Percentiles rank a stretch among this genome's conserved stretches.
These are phyloP conservation scores for Scytalidium sp. DNA, from an alignment of 2,329 filamentous ascomycete genomes.

Conservation along the genomic window DNA sequence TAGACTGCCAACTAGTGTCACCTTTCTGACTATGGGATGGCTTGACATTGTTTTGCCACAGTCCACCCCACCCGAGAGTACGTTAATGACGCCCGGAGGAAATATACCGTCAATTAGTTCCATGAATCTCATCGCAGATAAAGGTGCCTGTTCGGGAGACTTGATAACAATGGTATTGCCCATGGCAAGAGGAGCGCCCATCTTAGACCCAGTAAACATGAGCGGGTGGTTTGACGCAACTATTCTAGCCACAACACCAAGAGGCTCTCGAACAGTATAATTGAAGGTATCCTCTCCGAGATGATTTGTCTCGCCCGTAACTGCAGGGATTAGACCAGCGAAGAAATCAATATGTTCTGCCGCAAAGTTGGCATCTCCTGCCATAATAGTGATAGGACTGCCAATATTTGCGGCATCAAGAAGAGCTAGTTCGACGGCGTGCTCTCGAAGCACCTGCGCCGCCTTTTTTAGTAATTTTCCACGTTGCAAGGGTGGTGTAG, in stretches of 20 bases:
- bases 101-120: constrained; percentile 64
- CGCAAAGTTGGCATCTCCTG: constrained; percentile 55
- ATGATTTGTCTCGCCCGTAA: constrained; percentile 26
- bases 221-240: constrained; percentile 78
- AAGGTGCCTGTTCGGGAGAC: constrained; percentile 61
- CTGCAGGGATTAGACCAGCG: constrained; percentile 23
- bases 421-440: constrained; percentile 26
- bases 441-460: constrained; percentile 26
- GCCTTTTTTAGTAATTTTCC: constrained; percentile 31
- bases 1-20: constrained; percentile 37
- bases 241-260: constrained; percentile 71
- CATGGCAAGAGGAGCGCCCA: constrained; percentile 61
- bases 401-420: constrained; percentile 35
- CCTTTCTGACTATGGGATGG: constrained; percentile 33
- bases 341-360: constrained; percentile 20
- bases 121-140: constrained; percentile 60
- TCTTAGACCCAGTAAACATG: constrained; percentile 69
- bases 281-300: constrained; percentile 58
- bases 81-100: constrained; percentile 35
- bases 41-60: constrained; percentile 31
- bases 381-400: constrained; percentile 45
- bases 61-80: constrained; percentile 27
- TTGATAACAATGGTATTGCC: constrained; percentile 59
- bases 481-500: constrained; percentile 29
- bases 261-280: constrained; percentile 69